phyloP scores from a whole-genome alignment of 352 stramenopile genomes.

The Pythium aquatile region DNA sequence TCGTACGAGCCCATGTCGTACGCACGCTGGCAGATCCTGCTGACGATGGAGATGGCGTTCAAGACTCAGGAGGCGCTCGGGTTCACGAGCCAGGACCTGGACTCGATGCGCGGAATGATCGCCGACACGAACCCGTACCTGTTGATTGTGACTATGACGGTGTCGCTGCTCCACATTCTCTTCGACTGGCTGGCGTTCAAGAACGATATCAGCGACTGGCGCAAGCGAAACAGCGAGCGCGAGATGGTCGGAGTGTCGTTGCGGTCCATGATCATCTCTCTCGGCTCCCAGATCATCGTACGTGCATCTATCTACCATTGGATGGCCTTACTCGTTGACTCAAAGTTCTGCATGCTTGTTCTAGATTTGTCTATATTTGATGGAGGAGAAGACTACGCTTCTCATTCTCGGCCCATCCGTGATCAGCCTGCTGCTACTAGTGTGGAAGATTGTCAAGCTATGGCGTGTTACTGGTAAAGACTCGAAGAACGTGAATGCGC shows the following conservation, averaged over 20 bases:
- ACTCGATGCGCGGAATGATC: constrained; percentile 90
- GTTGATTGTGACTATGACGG: constrained; percentile 93
- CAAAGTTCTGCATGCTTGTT: background rate
- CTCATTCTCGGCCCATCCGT: constrained; percentile 84
- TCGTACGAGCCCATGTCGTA: constrained; percentile 77
- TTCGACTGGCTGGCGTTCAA: constrained; percentile 99
- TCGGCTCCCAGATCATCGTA: constrained; percentile 91
- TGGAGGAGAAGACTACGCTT: constrained; percentile 94
- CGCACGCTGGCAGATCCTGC: constrained; percentile 73
- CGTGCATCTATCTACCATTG: background rate
- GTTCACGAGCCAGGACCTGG: constrained; percentile 69
- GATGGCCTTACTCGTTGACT: no score
- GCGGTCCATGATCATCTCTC: constrained; percentile 90
- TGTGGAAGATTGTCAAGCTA: constrained; percentile 88
- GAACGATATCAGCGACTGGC: constrained; percentile 97
- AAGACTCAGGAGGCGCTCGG: constrained; percentile 61
- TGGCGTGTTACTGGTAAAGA: constrained; percentile 35
- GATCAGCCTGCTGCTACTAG: constrained; percentile 72
- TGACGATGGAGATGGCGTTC: constrained; percentile 67
- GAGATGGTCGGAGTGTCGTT: constrained; percentile 94
- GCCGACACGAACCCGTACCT: constrained; percentile 95
- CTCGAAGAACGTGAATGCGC: constrained; percentile 16
- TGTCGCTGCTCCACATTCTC: constrained; percentile 95
- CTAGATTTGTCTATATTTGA: constrained; percentile 93
- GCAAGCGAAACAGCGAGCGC: constrained; percentile 80